Conservation (phyloP, 1,284 basidiomycete species). For the Rugosomyces carneus region DNA sequence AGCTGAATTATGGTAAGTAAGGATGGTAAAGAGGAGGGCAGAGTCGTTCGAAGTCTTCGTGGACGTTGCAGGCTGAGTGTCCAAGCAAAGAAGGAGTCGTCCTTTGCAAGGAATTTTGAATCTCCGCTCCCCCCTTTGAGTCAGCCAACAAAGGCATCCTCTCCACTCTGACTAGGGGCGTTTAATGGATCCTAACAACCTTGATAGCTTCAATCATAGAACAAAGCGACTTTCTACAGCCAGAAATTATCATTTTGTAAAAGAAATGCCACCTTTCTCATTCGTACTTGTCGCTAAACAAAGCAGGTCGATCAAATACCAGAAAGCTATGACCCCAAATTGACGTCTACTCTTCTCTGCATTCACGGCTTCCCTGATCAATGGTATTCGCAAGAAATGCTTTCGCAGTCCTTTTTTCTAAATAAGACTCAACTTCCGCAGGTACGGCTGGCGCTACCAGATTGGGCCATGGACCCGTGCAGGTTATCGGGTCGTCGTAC, state of each 20-base stretch:
- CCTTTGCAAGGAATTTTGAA: conserved; percentile 18
- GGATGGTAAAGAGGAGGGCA: conserved; percentile 14
- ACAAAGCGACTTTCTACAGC: conserved; percentile 48
- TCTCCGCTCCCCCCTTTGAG: conserved; percentile 16
- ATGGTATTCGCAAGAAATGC: conserved; percentile 39
- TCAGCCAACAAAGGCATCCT: conserved; percentile 3
- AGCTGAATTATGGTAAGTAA: not conserved
- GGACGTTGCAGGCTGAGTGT: conserved; percentile 25
- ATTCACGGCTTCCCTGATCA: conserved; percentile 71
- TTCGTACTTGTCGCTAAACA: not conserved
- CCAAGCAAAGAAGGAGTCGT: conserved; percentile 19
- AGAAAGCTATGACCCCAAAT: conserved; percentile 29
- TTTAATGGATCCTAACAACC: conserved; percentile 49
- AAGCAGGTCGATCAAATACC: conserved; percentile 53
- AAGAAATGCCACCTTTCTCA: not conserved
- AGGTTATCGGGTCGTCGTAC: conserved; percentile 64
- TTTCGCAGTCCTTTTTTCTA: not conserved
- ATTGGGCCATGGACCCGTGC: conserved; percentile 57
- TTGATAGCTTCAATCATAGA: conserved; percentile 48
- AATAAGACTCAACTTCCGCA: conserved; percentile 18
- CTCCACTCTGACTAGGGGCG: no score
- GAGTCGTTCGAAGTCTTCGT: conserved; percentile 13
- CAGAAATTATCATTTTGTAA: conserved; percentile 53
- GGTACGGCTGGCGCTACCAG: conserved; percentile 69
- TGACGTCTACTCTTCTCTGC: conserved; percentile 52